Conservation (phyloP, 176 grass and related monocot genomes). For the Phoenix dactylifera region DNA sequence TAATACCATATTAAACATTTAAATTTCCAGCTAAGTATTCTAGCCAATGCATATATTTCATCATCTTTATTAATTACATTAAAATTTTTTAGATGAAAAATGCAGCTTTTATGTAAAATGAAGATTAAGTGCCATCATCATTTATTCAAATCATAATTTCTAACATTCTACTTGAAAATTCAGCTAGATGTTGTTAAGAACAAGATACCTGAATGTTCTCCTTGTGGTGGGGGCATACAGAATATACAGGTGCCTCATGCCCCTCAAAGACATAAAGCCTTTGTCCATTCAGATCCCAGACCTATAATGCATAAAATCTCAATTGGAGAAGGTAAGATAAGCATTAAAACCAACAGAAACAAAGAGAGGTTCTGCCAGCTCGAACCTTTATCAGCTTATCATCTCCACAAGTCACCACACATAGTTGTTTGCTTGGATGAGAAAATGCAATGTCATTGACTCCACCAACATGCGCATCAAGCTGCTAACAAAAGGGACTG, state of each 20-base stretch:
- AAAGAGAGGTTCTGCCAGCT: conserved; percentile 1
- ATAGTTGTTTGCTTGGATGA: conserved; percentile 67
- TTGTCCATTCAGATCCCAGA: conserved; percentile 87
- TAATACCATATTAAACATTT: too few species aligned
- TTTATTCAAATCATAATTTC: too few species aligned
- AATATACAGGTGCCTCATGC: conserved; percentile 91
- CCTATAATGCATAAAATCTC: conserved; percentile 33
- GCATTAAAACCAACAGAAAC: too few species aligned
- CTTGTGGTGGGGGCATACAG: conserved; percentile 89
- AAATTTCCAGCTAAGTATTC: too few species aligned
- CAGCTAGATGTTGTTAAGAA: conserved; percentile 6
- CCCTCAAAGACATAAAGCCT: conserved; percentile 78
- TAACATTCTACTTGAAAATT: too few species aligned
- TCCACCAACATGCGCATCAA: conserved; percentile 84
- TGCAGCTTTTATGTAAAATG: too few species aligned
- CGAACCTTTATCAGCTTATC: conserved; percentile 88
- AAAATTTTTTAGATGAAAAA: too few species aligned
- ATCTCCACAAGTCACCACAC: conserved; percentile 94
- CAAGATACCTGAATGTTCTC: conserved; percentile 76
- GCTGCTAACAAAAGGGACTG: conserved; percentile 25
- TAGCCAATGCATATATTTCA: too few species aligned
- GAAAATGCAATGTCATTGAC: conserved; percentile 99
- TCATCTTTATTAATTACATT: too few species aligned
- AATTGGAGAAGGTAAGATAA: conserved; percentile 23
- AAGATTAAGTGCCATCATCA: too few species aligned